Base-by-base conservation (phyloP, 495 filamentous ascomycete species). In the Daldinia concentrica region DNA sequence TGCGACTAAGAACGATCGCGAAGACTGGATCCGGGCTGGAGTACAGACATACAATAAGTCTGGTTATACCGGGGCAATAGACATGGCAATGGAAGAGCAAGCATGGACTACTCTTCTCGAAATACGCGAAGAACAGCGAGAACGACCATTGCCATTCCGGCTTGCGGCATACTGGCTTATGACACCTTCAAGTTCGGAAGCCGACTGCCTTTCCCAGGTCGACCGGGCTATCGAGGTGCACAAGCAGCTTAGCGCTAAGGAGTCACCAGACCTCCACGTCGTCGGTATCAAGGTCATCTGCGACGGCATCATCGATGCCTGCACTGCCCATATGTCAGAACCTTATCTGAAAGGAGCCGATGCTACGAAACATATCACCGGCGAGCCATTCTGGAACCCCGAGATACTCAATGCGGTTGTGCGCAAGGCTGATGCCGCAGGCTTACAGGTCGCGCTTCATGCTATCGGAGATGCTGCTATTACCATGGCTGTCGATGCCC, bases 71-170 rank as follows among this genome's bases (percentile, higher is more conserved):
- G 89, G 89, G 0, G 60, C 88, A 62, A 82, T 91, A 5, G 89
- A 91, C 62, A 91, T 91, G 89, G 89, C 88, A 17, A 90, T 91
- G 89, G 87, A 90, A 37, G 85, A 90, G 19, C 80, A 79, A 6
- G 79, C 81, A 19, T 90, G 89, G 89, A 82, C 84, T 9, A 81
- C 86, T 19, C 69, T 91, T 30, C 81, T 85, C 9, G 64, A 76
- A 4, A 80, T 85, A 43, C 81, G 82, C 26, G 74, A 78, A 39
- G 64, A 74, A 32, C 68, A 84, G 26, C 76, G 19, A 27, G 41
- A 51, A 50, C 37, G 41, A 39, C 34, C 79, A 1, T 30, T 68
- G 6, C 82, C 85, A 0, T 85, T 91, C 70, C 82, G 88, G n/a
- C 83, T 90, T 30, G 88, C 86, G 3, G 88, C 84, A 22, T 88